Base-by-base conservation (phyloP, 2,329 filamentous ascomycete species). In the Stemphylium beticola region DNA sequence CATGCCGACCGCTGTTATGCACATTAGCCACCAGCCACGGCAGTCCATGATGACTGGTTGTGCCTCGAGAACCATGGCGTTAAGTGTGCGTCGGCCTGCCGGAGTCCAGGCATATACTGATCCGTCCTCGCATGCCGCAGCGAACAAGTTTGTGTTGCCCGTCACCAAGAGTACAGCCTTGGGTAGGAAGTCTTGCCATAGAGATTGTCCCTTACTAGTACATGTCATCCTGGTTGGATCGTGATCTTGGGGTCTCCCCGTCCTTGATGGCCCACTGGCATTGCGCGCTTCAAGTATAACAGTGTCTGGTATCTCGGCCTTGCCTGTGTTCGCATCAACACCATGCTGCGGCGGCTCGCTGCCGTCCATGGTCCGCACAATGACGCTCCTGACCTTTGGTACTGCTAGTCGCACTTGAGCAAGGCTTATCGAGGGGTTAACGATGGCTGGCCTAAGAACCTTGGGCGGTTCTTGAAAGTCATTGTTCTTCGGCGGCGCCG, bases 171-270 rank as follows among this genome's bases (percentile, higher is more conserved):
- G 84, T 20, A 96, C 90, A 5, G 92, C 87, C 54, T 89, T 85
- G 0, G 93, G 93, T 12, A 99, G 79, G 67, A 91, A 99, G 70
- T 99, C 96, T 68, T 97, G 91, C 95, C 96, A 99, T 3, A 98
- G 76, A 1, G 89, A 81, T 51, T 88, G 86, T 4, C 92, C 92
- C 49, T 91, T 86, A 71, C 92, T 93, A 2, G 87, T 90, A 34
- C 95, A 87, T 4, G 87, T 90, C 37, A 99, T 86, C 31, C 91
- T 87, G 4, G 92, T 90, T 1, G 95, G 95, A 55, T 98, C 93
- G 57, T 89, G 85, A 38, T 88, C 79, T 79, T 88, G 71, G 31
- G 79, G 74, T 39, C 85, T 78, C n/a, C 83, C 83, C 12, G 85
- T 87, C 49, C 85, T 76, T 40, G 84, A 83, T 17, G 82, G 81